Evolutionary conservation across 305 asterid genomes (phyloP).

Genomic region (Fraxinus albicans): DNA sequence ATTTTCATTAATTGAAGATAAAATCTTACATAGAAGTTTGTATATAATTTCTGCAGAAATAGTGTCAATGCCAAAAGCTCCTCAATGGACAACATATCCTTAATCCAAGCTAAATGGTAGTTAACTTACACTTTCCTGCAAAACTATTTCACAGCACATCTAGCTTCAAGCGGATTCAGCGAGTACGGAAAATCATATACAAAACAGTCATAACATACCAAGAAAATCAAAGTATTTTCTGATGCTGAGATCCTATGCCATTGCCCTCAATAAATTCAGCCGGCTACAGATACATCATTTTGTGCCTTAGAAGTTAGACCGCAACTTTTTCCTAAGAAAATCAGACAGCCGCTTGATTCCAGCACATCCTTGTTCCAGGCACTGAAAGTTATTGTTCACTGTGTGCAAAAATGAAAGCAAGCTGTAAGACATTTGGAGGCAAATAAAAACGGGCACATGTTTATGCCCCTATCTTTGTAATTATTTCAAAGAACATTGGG

Average conservation of each 20-base stretch:
- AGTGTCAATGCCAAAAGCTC: not conserved
- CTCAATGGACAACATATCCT: not conserved
- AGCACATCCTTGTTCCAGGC: constrained; percentile 71
- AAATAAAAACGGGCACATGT: not conserved
- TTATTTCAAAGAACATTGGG: not conserved
- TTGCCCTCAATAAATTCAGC: constrained; percentile 13
- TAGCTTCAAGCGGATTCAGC: not conserved
- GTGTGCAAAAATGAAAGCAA: constrained; percentile 10
- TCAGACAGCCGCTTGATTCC: constrained; percentile 59
- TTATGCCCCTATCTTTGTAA: not conserved
- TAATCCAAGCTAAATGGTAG: not conserved
- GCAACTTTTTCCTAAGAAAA: constrained; percentile 70
- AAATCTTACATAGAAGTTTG: too few relatives aligned
- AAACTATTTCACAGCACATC: not conserved
- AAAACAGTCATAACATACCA: not conserved
- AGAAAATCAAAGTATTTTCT: not conserved
- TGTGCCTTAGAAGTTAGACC: constrained; percentile 37
- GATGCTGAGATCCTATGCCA: not conserved
- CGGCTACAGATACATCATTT: constrained; percentile 36
- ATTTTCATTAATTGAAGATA: too few relatives aligned
- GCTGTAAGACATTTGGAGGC: not conserved
- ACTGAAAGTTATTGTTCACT: constrained; percentile 72
- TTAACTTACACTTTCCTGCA: not conserved
- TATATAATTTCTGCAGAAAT: too few relatives aligned
- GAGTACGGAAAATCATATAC: not conserved